Conservation (phyloP, 441 rosid genomes). For the Erysimum pusillum region DNA sequence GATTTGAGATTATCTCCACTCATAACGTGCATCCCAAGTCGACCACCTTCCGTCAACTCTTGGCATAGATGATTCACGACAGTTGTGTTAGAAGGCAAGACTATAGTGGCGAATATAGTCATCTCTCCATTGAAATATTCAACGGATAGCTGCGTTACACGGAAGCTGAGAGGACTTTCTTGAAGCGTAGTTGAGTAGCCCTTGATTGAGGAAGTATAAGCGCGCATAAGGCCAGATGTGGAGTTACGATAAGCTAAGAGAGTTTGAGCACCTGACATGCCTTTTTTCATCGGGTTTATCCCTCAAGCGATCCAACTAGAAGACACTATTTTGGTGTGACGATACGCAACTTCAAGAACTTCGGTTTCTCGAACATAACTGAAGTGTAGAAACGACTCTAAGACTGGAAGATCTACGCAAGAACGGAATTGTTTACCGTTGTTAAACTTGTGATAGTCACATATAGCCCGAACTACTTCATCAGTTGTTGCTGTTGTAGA, state of each 20-base stretch:
- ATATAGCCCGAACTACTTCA: not conserved
- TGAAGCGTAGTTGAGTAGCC: slow-evolving; percentile 42
- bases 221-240: slow-evolving; percentile 42
- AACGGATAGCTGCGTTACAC: slow-evolving; percentile 51
- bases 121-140: slow-evolving; percentile 28
- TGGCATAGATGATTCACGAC: slow-evolving; percentile 32
- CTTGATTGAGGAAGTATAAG: slow-evolving; percentile 47
- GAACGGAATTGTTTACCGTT: slow-evolving; percentile 18
- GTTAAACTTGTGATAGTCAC: not conserved
- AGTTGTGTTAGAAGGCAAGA: slow-evolving; percentile 20
- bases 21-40: slow-evolving; percentile 16
- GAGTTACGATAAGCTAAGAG: slow-evolving; percentile 52
- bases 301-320: slow-evolving; percentile 67
- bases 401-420: slow-evolving; percentile 57
- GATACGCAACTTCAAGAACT: slow-evolving; percentile 55
- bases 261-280: slow-evolving; percentile 63
- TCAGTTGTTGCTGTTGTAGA: slow-evolving; percentile 4
- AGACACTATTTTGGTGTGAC: slow-evolving; percentile 48
- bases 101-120: slow-evolving; percentile 17
- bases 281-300: slow-evolving; percentile 57
- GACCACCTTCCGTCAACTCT: slow-evolving; percentile 17
- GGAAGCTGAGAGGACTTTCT: slow-evolving; percentile 48
- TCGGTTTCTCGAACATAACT: slow-evolving; percentile 54
- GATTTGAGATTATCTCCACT: slow-evolving; percentile 32
- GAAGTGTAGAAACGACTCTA: slow-evolving; percentile 60